Evolutionary conservation across 139 green algal genomes (phyloP).

Genomic region (Coelastrella sp.): DNA sequence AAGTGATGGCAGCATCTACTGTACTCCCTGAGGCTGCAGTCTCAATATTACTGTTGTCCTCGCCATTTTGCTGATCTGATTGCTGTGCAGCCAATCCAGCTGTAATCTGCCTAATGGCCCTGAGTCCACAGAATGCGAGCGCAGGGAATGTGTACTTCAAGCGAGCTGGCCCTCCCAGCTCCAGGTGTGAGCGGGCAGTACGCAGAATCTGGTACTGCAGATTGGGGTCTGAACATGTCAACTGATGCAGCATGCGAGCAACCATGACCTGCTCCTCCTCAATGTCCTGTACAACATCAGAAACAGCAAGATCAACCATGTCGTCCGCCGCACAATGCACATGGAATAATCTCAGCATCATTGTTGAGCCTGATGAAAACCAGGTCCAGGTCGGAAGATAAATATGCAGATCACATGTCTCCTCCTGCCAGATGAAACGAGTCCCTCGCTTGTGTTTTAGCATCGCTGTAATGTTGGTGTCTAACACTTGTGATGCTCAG

Average conservation of each 20-base stretch:
- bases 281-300: conserved; percentile 76
- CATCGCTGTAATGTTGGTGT: too few relatives aligned
- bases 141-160: conserved; percentile 85
- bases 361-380: too few relatives aligned
- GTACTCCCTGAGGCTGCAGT: background rate
- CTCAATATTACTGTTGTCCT: background rate
- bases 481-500: too few relatives aligned
- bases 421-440: too few relatives aligned
- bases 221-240: conserved; percentile 67
- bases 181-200: conserved; percentile 64
- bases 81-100: background rate
- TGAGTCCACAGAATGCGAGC: conserved; percentile 81
- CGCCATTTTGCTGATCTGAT: too few relatives aligned
- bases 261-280: conserved; percentile 92
- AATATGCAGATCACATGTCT: too few relatives aligned
- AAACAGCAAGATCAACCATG: too few relatives aligned
- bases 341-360: too few relatives aligned
- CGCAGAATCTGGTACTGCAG: conserved; percentile 81
- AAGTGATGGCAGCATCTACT: background rate
- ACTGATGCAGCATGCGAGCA: conserved; percentile 89
- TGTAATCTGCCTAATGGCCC: conserved; percentile 47
- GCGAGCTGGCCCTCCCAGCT: conserved; percentile 75
- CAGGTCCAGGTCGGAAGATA: too few relatives aligned
- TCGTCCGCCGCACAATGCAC: too few relatives aligned
- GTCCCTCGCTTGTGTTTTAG: too few relatives aligned